phyloP scores from a whole-genome alignment of 257 asterid genomes.

The Solanum paucissectum region DNA sequence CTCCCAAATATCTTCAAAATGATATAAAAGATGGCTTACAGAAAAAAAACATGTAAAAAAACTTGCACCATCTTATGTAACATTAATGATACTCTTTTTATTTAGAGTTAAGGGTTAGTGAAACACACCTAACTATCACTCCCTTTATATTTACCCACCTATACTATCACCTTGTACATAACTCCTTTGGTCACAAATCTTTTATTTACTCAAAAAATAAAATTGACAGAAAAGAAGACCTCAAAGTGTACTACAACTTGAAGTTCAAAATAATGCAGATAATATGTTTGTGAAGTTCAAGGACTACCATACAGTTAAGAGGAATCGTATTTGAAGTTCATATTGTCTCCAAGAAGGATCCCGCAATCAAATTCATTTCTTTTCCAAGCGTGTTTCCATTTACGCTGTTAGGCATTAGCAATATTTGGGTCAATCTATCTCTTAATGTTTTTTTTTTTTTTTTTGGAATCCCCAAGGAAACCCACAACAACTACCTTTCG shows the following conservation, averaged over 20 bases:
- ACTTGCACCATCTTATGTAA: not conserved
- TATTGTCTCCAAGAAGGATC: not conserved
- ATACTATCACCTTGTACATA: not conserved
- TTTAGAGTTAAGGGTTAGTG: not conserved
- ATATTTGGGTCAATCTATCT: not conserved
- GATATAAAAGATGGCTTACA: not conserved
- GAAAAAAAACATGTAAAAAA: not conserved
- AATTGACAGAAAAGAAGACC: not conserved
- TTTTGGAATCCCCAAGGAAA: not conserved
- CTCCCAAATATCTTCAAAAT: not conserved
- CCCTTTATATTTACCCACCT: not conserved
- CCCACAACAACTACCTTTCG: not conserved
- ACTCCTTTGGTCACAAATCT: not conserved
- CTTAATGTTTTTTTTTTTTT: not conserved
- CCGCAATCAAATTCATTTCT: not conserved
- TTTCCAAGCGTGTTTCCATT: not conserved
- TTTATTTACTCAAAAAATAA: not conserved
- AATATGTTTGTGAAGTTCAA: not conserved
- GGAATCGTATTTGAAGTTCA: not conserved
- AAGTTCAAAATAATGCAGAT: not conserved
- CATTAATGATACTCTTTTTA: not conserved
- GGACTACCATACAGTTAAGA: not conserved
- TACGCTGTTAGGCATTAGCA: not conserved
- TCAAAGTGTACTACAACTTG: not conserved
- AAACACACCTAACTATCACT: not conserved